Conservation (phyloP, 169 alveolate genomes). For the Besnoitia besnoiti region DNA sequence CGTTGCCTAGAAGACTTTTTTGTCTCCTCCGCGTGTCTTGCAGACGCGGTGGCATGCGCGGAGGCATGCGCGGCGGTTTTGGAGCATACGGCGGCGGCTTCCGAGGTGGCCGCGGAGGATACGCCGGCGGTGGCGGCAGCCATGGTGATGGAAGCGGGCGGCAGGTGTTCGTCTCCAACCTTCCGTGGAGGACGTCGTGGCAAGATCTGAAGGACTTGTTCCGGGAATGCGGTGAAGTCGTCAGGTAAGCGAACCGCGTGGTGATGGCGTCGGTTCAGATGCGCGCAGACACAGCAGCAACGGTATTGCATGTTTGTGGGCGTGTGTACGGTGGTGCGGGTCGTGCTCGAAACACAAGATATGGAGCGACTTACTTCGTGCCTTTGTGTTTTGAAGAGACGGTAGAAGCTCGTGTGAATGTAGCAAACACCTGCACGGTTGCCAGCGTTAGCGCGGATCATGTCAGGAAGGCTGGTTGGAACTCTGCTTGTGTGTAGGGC, state of each 20-base stretch:
- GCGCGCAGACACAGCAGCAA: too few relatives aligned
- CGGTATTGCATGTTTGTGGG: too few relatives aligned
- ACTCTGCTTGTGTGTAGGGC: constrained; percentile 37
- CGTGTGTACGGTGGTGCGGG: too few relatives aligned
- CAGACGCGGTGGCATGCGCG: constrained; percentile 66
- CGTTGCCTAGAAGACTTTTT: neutral
- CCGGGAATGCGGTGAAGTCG: constrained; percentile 71
- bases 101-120: constrained; percentile 64
- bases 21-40: neutral
- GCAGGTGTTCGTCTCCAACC: constrained; percentile 66
- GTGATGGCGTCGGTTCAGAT: too few relatives aligned
- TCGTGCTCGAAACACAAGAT: too few relatives aligned
- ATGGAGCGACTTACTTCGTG: too few relatives aligned
- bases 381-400: too few relatives aligned
- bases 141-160: constrained; percentile 54
- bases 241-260: constrained; percentile 60
- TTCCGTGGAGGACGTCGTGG: constrained; percentile 74
- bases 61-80: constrained; percentile 68
- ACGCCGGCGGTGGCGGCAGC: constrained; percentile 62
- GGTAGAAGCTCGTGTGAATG: too few relatives aligned
- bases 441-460: too few relatives aligned
- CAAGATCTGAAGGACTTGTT: constrained; percentile 71
- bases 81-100: constrained; percentile 64
- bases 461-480: too few relatives aligned
- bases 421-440: too few relatives aligned